These are phyloP conservation scores for Podospora tetraspora DNA, from an alignment of 495 filamentous ascomycete genomes.

Conservation along the genomic window DNA sequence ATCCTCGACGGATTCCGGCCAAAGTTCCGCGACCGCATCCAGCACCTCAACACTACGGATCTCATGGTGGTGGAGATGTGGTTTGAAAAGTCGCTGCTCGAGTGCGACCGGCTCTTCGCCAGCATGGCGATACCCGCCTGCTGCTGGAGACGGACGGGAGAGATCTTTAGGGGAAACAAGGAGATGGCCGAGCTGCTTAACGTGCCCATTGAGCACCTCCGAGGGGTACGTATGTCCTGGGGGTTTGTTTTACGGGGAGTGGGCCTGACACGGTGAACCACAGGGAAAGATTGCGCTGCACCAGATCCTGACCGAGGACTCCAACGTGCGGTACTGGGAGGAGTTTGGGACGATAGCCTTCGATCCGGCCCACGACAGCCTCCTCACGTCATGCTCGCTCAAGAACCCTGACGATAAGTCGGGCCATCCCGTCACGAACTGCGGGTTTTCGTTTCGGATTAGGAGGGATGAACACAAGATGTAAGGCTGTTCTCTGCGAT, in stretches of 20 bases:
- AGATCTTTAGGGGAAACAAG: conserved; percentile 96
- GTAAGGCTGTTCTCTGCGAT: conserved; percentile 50
- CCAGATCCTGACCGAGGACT: conserved; percentile 90
- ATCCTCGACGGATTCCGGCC: conserved; percentile 90
- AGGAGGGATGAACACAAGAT: conserved; percentile 92
- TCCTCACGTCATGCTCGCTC: conserved; percentile 87
- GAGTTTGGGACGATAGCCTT: conserved; percentile 99
- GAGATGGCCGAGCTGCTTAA: conserved; percentile 98
- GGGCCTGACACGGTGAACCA: conserved; percentile 9
- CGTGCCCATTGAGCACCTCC: conserved; percentile 81
- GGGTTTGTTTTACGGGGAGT: background rate
- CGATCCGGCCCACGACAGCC: conserved; percentile 90
- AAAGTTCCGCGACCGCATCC: conserved; percentile 92
- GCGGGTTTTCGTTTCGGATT: conserved; percentile 97
- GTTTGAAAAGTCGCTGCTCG: conserved; percentile 92
- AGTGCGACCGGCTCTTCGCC: conserved; percentile 96
- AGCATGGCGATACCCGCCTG: conserved; percentile 98
- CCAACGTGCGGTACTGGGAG: conserved; percentile 96
- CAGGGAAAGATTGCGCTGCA: conserved; percentile 94
- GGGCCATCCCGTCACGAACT: conserved; percentile 70
- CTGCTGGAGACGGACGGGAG: conserved; percentile 93
- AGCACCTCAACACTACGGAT: conserved; percentile 83
- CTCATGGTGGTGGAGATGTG: conserved; percentile 95
- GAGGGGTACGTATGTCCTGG: conserved; percentile 63
- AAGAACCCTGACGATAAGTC: conserved; percentile 76